Percentiles rank a stretch among this genome's conserved stretches.
phyloP scores from a whole-genome alignment of 257 asterid genomes.

The Primulina eburnea region DNA sequence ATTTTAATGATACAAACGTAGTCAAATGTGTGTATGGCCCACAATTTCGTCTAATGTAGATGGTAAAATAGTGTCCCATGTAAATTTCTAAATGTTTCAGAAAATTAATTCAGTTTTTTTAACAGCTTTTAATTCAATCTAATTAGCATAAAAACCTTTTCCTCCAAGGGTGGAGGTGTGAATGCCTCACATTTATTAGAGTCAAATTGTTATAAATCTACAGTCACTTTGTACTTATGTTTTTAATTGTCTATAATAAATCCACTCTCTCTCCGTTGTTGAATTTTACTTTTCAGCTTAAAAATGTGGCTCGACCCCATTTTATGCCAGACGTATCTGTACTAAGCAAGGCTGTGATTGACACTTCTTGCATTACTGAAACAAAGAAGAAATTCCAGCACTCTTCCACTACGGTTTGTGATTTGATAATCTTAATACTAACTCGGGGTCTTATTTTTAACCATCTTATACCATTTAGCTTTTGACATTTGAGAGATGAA shows the following conservation, averaged over 20 bases:
- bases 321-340: conserved; percentile 15
- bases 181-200: neutral
- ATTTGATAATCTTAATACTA: neutral
- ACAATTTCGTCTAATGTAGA: neutral
- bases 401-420: neutral
- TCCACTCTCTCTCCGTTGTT: neutral
- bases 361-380: conserved; percentile 6
- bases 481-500: neutral
- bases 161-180: neutral
- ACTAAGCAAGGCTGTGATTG: conserved; percentile 16
- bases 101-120: too few species aligned
- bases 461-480: neutral
- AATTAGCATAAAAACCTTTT: neutral
- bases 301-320: conserved; percentile 15
- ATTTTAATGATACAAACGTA: neutral
- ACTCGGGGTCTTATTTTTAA: neutral
- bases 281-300: conserved; percentile 27
- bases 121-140: neutral
- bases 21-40: neutral
- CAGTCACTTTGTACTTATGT: neutral
- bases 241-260: neutral
- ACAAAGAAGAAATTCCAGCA: conserved; percentile 13
- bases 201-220: neutral
- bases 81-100: neutral
- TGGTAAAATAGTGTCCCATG: neutral